Evolutionary conservation across 2,329 filamentous ascomycete species (phyloP), one percentile per base, ranked within the genome.

Genomic region (Colletotrichum costaricense): DNA sequence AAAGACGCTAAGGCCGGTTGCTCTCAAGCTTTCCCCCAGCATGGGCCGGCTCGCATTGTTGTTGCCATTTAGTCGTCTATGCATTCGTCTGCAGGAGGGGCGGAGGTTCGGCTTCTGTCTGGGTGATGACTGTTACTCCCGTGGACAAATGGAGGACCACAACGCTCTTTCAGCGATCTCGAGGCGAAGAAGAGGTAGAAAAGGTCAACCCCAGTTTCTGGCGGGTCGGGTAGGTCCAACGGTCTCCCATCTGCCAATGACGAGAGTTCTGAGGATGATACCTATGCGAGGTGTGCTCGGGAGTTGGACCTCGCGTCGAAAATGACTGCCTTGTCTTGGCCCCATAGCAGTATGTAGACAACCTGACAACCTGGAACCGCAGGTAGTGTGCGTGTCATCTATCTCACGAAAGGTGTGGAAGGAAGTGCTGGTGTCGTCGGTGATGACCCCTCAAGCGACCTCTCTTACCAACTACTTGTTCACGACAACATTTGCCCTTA

Each of bases 381-480:
- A 49, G 42, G 19, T 49, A 30, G n/a, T 70, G 68, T 67, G 63
- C 68, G 63, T 62, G 68, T 71, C 56, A 67, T 67, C 63, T 30
- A 71, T 54, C 24, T 11, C 30, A 16, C 19, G n/a, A 22, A 33
- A 60, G 22, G 57, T 30, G 57, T 33, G 35, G n/a, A 38, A 28
- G 30, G 19, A 1, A n/a, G 22, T 26, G 33, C 26, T 58, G 24
- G 46, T 19, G 26, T 16, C 28, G 56, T 16, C 28, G 56, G 30
- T 16, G 54, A 58, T 64, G 59, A 35, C 33, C 28, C 42, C 33
- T 56, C 58, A 24, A 28, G n/a, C 24, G 19, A 8, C 46, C 12
- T 19, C 14, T 16, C 14, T 42, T 42, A 7, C 12, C 54, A 22
- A 55, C 60, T 42, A 28, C 56, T 62, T n/a, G 28, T 19, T 30